Percentiles rank a stretch among this genome's conserved stretches.
Conservation (phyloP, 225 moss, liverwort and hornwort species). For the Bryum argenteum region DNA sequence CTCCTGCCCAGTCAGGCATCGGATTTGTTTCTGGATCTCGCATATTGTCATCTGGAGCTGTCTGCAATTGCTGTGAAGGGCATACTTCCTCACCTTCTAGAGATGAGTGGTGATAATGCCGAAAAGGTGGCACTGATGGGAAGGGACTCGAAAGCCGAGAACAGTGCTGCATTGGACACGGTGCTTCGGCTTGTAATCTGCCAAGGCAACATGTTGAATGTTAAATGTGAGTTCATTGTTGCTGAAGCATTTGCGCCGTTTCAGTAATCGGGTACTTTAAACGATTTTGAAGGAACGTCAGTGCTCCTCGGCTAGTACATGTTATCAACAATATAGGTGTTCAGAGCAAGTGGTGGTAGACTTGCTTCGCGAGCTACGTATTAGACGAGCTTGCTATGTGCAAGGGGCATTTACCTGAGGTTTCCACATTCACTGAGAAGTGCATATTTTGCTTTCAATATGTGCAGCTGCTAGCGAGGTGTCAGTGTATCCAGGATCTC, state of each 20-base stretch:
- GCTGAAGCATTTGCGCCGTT: neutral
- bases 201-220: conserved; percentile 31
- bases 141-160: conserved; percentile 35
- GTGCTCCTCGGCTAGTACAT: neutral
- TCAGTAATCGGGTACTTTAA: neutral
- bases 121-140: conserved; percentile 30
- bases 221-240: conserved; percentile 34
- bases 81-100: conserved; percentile 50
- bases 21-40: conserved; percentile 69
- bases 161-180: conserved; percentile 27
- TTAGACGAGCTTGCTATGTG: neutral
- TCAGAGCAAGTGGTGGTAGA: conserved; percentile 9
- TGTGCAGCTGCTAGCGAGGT: conserved; percentile 47
- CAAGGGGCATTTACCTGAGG: neutral
- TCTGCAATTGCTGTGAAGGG: conserved; percentile 69
- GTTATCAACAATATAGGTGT: neutral
- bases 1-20: conserved; percentile 50
- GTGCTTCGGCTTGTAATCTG: conserved; percentile 46
- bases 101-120: conserved; percentile 37
- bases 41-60: conserved; percentile 70
- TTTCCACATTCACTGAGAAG: conserved; percentile 11
- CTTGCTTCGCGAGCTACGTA: conserved; percentile 25
- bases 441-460: conserved; percentile 13
- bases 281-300: conserved; percentile 10
- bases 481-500: conserved; percentile 40